Conservation (phyloP, 1,284 basidiomycete species). For the Erythrobasidium hasegawianum region DNA sequence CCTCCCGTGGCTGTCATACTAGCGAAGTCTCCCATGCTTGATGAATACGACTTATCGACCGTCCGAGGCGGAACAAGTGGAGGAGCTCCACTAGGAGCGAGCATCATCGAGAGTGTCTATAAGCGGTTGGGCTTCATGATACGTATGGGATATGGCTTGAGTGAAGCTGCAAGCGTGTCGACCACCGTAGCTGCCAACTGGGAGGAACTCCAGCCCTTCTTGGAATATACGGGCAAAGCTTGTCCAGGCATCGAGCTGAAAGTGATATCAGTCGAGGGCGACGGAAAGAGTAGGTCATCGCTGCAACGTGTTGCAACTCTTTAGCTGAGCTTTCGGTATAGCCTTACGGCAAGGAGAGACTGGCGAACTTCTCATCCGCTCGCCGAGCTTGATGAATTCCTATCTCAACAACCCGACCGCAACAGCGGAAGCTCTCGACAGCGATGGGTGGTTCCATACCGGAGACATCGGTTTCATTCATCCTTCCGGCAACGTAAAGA, state of each 20-base stretch:
- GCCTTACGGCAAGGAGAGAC: constrained; percentile 37
- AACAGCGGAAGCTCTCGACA: constrained; percentile 43
- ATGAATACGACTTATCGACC: constrained; percentile 47
- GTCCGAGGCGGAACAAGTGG: constrained; percentile 49
- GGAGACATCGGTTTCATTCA: constrained; percentile 47
- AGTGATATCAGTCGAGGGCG: constrained; percentile 39
- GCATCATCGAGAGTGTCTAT: constrained; percentile 48
- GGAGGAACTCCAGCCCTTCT: constrained; percentile 40
- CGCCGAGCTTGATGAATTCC: constrained; percentile 44
- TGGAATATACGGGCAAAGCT: constrained; percentile 44
- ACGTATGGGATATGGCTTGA: constrained; percentile 47
- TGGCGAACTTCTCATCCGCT: constrained; percentile 45
- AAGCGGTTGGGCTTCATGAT: constrained; percentile 48
- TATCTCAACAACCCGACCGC: constrained; percentile 48
- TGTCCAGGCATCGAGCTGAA: constrained; percentile 43
- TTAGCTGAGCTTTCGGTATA: neutral
- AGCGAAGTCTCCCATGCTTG: constrained; percentile 36
- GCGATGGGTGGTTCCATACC: constrained; percentile 43
- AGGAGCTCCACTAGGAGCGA: constrained; percentile 49
- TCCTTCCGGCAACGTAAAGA: constrained; percentile 39
- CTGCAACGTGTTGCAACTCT: no score
- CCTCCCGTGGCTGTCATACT: constrained; percentile 51
- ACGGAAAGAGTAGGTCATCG: constrained; percentile 37
- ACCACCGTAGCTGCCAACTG: constrained; percentile 41
- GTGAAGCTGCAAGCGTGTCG: constrained; percentile 42